A percentile compares a stretch with the other conserved stretches of the same genome.
These are phyloP conservation scores for Starmerella bombi DNA, from an alignment of 805 yeast species.

Conservation along the genomic window DNA sequence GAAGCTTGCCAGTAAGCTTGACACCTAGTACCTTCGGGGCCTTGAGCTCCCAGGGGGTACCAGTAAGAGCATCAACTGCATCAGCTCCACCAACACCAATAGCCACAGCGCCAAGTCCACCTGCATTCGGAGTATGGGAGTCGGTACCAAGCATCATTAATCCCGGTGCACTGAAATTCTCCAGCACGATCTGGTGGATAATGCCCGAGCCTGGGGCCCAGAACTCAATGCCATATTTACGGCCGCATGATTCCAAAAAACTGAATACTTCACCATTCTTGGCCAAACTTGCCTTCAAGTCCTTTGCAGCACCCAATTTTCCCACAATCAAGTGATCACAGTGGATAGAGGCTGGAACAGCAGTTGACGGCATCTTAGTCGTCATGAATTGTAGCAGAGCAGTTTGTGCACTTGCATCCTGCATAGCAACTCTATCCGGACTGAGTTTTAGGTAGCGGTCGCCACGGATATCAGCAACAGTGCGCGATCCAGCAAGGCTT, in stretches of 20 bases:
- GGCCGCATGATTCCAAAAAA: constrained; percentile 83
- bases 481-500: constrained; percentile 42
- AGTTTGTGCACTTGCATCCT: constrained; percentile 99
- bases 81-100: constrained; percentile 99
- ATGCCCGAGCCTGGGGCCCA: constrained; percentile 99
- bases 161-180: constrained; percentile 95
- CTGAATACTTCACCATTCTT: constrained; percentile 92
- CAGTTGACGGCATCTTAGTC: constrained; percentile 74
- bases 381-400: constrained; percentile 98
- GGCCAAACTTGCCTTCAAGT: constrained; percentile 65
- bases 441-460: constrained; percentile 76
- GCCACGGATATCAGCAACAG: constrained; percentile 56
- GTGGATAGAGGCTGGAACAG: constrained; percentile 91
- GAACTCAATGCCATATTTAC: constrained; percentile 90
- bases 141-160: constrained; percentile 95
- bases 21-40: constrained; percentile 95
- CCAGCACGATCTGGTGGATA: constrained; percentile 93
- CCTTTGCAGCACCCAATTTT: constrained; percentile 78
- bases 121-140: constrained; percentile 98
- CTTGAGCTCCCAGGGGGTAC: constrained; percentile 96
- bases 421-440: constrained; percentile 99
- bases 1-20: constrained; percentile 73
- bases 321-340: constrained; percentile 98
- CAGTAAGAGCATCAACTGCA: constrained; percentile 95
- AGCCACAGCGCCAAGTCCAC: constrained; percentile 96